Evolutionary conservation across 768 basidiomycete species (phyloP), one percentile per base, ranked within the genome.

Genomic region (Panaeolus papilionaceus): DNA sequence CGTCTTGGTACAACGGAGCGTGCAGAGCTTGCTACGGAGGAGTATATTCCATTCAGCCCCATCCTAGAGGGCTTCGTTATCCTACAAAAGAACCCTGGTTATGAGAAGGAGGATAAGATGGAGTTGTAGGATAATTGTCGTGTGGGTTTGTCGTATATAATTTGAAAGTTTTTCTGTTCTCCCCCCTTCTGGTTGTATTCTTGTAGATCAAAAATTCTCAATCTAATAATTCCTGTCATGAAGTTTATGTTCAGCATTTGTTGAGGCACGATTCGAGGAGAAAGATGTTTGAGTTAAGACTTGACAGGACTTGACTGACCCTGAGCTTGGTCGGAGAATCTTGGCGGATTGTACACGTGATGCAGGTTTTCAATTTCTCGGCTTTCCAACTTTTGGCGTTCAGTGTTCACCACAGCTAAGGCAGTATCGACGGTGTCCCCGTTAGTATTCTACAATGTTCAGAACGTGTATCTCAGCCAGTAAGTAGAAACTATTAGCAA

Each of bases 21-120:
- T 51, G 95, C 94, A 6, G 98, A 99, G 82, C 81, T 99, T 69
- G 98, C 95, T 14, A 99, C 98, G 58, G 97, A 99, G 78, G 97
- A 99, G 80, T 98, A 83, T 79, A 93, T 98, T 72, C 92, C 96
- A 2, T 99, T 93, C 77, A 87, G 89, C 47, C 88, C 90, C 73
- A 93, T 96, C 28, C 84, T 99, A 62, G 97, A 99, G 79, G 96
- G 96, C 67, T 92, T 98, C 72, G 93, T 96, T 44, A 90, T 98
- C 64, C 77, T 98, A 74, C 89, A 90, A 80, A 97, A 96, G 86
- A 97, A 96, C 77, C 94, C 93, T 65, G 93, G 93, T 5, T 95
- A 88, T 84, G 92, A 92, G 81, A 89, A 88, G 77, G 92, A 95
- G 75, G 92, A 94, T 73, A 89, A 90, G 76, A 93, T 93, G 92